Base-by-base conservation (phyloP, 345 rosid genomes). In the Dipteronia sinensis region DNA sequence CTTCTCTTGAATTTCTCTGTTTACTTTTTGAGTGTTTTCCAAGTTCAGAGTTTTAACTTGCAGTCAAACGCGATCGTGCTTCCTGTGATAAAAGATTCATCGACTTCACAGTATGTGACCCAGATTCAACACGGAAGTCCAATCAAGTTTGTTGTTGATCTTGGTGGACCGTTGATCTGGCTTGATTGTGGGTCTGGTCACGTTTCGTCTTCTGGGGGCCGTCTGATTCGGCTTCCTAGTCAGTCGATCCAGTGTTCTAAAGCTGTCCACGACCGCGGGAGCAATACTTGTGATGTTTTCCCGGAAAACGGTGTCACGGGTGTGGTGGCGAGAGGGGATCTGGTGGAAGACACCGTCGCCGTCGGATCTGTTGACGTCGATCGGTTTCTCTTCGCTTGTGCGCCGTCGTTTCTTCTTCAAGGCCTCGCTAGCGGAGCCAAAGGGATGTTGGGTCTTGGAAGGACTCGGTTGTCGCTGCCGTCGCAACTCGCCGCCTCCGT, bases 361-460 rank as follows among this genome's bases (percentile, higher is more conserved):
- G 70, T 90, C 42, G 81, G 83, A 76, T 86, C 91, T 7, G 67
- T 66, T 9, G 65, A 82, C 29, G 73, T 83, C 61, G 80, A 82
- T 7, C 76, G 78, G 49, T 77, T 89, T 42, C 85, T 92, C 17
- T 86, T 88, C 68, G 79, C 89, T 11, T 85, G 89, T 76, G 79
- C 83, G 0, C 87, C 88, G 3, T 23, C 59, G 34, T 82, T 67
- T 78, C 72, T 86, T 22, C 78, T 89, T 68, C 77, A 77, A 19
- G 94, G 93, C 34, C 83, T 94, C 8, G 84, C 95, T 2, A 75
- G 72, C 20, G 91, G 85, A 2, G 86, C 87, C 42, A 80, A 63
- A 13, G 97, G 95, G 13, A 76, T 87, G 74, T n/a, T 89, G 62
- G 98, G 98, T 46, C 79, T 90, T 1, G 94, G 97, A 67, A 89